Evolutionary conservation across 2,329 filamentous ascomycete genomes (phyloP).

Genomic region (Scytalidium lignicola): DNA sequence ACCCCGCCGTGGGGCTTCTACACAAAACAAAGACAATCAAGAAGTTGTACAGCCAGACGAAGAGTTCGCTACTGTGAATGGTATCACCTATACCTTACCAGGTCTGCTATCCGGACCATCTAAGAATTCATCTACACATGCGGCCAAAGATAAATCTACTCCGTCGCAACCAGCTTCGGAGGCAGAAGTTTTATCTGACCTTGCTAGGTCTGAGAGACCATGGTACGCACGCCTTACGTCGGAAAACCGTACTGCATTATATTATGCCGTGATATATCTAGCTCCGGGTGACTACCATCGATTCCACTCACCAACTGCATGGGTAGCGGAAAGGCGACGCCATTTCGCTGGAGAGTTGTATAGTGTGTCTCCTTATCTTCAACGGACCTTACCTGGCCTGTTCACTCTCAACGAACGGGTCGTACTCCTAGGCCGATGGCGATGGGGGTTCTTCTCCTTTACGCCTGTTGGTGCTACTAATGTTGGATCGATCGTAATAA

Average conservation of each 20-base stretch:
- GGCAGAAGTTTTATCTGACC: conserved; percentile 75
- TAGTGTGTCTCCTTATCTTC: conserved; percentile 90
- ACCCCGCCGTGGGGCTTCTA: conserved; percentile 13
- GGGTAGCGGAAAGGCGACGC: conserved; percentile 91
- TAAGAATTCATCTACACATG: conserved; percentile 34
- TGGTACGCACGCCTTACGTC: conserved; percentile 66
- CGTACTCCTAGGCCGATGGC: conserved; percentile 88
- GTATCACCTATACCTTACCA: conserved; percentile 90
- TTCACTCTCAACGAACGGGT: conserved; percentile 97
- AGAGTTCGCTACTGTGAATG: conserved; percentile 91
- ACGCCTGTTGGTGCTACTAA: conserved; percentile 96
- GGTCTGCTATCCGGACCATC: conserved; percentile 73
- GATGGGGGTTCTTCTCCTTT: conserved; percentile 95
- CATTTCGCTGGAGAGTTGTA: conserved; percentile 97
- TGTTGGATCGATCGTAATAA: conserved; percentile 92
- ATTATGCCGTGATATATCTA: conserved; percentile 93
- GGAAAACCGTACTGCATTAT: conserved; percentile 66
- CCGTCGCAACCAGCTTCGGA: conserved; percentile 65
- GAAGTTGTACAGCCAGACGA: conserved; percentile 75
- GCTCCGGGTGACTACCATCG: conserved; percentile 97
- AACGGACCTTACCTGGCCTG: conserved; percentile 84
- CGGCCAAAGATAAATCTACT: conserved; percentile 61
- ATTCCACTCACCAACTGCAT: conserved; percentile 91
- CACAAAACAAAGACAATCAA: conserved; percentile 34
- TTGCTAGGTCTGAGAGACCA: conserved; percentile 65